These are phyloP conservation scores for Aspergillus carbonarius DNA, from an alignment of 2,329 filamentous ascomycete species.

Conservation along the genomic window DNA sequence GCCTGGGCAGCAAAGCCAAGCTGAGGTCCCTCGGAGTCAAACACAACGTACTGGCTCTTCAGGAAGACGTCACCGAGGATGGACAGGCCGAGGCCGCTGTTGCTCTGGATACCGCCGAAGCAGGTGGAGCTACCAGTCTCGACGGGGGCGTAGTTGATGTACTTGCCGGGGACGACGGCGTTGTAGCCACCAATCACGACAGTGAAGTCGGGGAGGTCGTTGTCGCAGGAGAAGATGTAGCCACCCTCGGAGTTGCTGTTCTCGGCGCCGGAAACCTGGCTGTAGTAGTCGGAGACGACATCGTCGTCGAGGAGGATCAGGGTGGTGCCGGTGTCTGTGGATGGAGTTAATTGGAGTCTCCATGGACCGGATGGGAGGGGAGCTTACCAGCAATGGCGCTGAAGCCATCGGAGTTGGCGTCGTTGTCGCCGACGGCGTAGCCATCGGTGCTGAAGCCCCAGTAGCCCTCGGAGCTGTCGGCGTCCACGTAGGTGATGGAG, in stretches of 20 bases:
- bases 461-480: constrained; percentile 60
- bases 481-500: constrained; percentile 54
- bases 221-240: constrained; percentile 54
- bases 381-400: constrained; percentile 54
- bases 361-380: background rate
- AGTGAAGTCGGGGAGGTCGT: constrained; percentile 54
- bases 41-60: constrained; percentile 73
- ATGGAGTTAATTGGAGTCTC: background rate
- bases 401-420: constrained; percentile 44
- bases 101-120: constrained; percentile 73
- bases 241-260: constrained; percentile 53
- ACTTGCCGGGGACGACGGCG: constrained; percentile 53
- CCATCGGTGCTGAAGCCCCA: constrained; percentile 62
- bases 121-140: constrained; percentile 50
- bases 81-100: constrained; percentile 57
- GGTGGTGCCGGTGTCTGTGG: constrained; percentile 65
- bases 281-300: constrained; percentile 61
- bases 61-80: constrained; percentile 79
- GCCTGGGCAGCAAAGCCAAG: constrained; percentile 51
- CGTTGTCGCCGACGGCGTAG: constrained; percentile 53
- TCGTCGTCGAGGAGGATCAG: constrained; percentile 59
- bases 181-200: constrained; percentile 51
- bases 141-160: constrained; percentile 56
- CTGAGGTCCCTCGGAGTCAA: constrained; percentile 55
- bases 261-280: constrained; percentile 52